Conservation (phyloP, 192 early-diverging fungal species). For the Martensiomyces pterosporus region DNA sequence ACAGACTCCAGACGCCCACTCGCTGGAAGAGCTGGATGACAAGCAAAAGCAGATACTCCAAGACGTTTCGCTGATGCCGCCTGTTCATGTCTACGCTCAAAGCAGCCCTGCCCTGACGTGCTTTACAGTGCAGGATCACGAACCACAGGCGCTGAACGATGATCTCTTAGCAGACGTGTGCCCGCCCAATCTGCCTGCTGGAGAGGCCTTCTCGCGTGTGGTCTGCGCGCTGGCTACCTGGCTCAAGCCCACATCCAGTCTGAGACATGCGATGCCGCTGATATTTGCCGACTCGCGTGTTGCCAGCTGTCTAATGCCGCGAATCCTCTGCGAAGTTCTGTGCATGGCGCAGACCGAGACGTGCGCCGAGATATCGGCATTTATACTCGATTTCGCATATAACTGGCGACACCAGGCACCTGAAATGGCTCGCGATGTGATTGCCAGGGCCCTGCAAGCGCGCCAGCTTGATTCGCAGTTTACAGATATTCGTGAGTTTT, state of each 20-base stretch:
- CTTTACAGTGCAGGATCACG: slow-evolving; percentile 1
- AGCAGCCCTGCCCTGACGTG: slow-evolving; percentile 12
- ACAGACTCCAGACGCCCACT: neutral
- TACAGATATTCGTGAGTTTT: slow-evolving; percentile 42
- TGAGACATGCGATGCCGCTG: slow-evolving; percentile 20
- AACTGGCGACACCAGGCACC: slow-evolving; percentile 41
- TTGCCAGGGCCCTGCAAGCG: slow-evolving; percentile 20
- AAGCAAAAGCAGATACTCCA: slow-evolving; percentile 20
- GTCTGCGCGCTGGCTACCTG: slow-evolving; percentile 24
- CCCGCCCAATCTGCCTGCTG: slow-evolving; percentile 3
- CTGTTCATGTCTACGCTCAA: neutral
- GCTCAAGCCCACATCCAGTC: slow-evolving; percentile 9
- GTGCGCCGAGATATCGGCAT: slow-evolving; percentile 25
- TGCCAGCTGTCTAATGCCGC: slow-evolving; percentile 31
- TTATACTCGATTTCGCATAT: slow-evolving; percentile 42
- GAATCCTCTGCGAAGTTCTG: slow-evolving; percentile 22
- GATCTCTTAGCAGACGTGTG: slow-evolving; percentile 25
- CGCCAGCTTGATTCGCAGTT: slow-evolving; percentile 26
- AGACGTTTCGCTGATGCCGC: slow-evolving; percentile 22
- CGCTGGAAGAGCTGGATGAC: slow-evolving; percentile 12
- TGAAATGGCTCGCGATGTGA: slow-evolving; percentile 20
- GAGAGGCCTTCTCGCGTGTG: slow-evolving; percentile 25
- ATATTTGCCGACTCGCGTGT: slow-evolving; percentile 25
- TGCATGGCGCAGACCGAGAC: slow-evolving; percentile 4
- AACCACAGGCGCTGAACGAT: slow-evolving; percentile 11